Conservation (phyloP, 257 asterid species). For the Phtheirospermum japonicum region DNA sequence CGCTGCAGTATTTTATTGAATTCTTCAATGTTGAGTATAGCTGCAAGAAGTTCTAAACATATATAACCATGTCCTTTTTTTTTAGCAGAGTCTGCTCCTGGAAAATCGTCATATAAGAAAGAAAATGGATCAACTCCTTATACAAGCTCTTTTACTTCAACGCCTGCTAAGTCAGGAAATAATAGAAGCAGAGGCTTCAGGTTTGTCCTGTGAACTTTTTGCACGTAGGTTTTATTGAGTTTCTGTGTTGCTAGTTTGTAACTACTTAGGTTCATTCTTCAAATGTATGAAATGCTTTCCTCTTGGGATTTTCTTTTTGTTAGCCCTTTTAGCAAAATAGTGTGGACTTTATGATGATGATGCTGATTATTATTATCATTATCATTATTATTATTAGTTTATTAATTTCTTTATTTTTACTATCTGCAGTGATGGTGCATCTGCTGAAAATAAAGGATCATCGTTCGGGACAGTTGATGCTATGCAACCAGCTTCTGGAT, state of each 20-base stretch:
- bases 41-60: constrained; percentile 1
- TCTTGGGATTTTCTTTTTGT: background rate
- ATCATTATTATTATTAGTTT: background rate
- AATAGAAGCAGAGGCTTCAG: constrained; percentile 49
- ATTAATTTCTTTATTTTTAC: background rate
- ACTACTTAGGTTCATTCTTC: background rate
- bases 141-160: constrained; percentile 40
- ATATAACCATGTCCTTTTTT: constrained; percentile 12
- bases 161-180: constrained; percentile 41
- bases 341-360: no score
- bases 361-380: no score
- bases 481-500: constrained; percentile 44
- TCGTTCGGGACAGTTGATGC: constrained; percentile 39
- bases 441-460: constrained; percentile 48
- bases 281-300: background rate
- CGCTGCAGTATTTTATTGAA: constrained; percentile 13
- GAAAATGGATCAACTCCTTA: constrained; percentile 53
- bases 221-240: background rate
- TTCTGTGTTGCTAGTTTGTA: constrained; percentile 14
- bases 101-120: constrained; percentile 55
- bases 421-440: constrained; percentile 50
- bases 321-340: no score
- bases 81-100: constrained; percentile 52
- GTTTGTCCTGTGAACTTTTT: constrained; percentile 35
- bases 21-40: background rate